phyloP scores from a whole-genome alignment of 2,329 filamentous ascomycete genomes.

The Pyrenochaeta sp. region DNA sequence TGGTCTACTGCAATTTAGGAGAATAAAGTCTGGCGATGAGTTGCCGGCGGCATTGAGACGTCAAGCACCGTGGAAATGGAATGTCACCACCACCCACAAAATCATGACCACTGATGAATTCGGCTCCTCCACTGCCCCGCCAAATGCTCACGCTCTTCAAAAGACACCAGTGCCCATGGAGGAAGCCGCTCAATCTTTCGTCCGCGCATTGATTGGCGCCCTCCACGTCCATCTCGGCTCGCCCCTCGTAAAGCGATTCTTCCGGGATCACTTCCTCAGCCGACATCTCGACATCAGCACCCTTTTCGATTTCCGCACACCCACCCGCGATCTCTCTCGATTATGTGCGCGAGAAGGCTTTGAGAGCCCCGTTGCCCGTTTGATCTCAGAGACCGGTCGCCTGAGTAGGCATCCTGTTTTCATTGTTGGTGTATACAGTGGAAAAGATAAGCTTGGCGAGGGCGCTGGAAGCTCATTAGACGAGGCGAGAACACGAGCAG shows the following conservation, averaged over 20 bases:
- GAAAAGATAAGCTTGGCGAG: conserved; percentile 89
- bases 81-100: conserved; percentile 65
- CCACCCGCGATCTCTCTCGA: conserved; percentile 81
- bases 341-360: conserved; percentile 91
- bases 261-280: conserved; percentile 82
- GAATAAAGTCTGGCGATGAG: conserved; percentile 45
- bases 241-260: conserved; percentile 80
- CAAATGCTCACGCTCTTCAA: conserved; percentile 30
- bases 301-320: conserved; percentile 84
- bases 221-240: conserved; percentile 86
- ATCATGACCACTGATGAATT: conserved; percentile 86
- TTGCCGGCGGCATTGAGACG: conserved; percentile 32
- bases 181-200: conserved; percentile 75
- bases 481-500: conserved; percentile 78
- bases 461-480: conserved; percentile 80
- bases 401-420: conserved; percentile 85
- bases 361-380: conserved; percentile 81
- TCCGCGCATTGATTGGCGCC: conserved; percentile 82
- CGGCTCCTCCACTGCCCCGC: conserved; percentile 65
- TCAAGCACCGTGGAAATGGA: conserved; percentile 46
- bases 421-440: conserved; percentile 92
- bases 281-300: conserved; percentile 76
- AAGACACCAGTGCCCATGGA: conserved; percentile 52
- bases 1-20: conserved; percentile 81
- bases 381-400: conserved; percentile 91